These are phyloP conservation scores for Daldinia caldariorum DNA, from an alignment of 495 filamentous ascomycete species.

Conservation along the genomic window DNA sequence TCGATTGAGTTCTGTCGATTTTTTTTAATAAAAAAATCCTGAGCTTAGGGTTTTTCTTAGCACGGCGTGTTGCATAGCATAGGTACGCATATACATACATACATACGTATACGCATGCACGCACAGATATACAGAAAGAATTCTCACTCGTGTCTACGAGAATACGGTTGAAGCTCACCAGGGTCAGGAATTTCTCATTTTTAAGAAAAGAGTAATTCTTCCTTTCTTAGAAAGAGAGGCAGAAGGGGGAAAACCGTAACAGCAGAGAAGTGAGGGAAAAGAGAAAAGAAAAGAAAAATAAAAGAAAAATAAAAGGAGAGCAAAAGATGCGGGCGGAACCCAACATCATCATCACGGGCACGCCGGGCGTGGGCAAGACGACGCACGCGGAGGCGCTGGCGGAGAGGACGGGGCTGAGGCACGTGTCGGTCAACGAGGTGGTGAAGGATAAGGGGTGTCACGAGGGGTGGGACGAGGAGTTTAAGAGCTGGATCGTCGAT, in stretches of 20 bases:
- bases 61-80: no score
- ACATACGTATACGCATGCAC: no score
- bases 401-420: constrained; percentile 68
- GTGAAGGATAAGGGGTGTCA: constrained; percentile 86
- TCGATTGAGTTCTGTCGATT: no score
- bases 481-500: constrained; percentile 91
- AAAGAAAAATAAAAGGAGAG: constrained; percentile 29
- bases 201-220: no score
- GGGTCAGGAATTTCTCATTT: no score
- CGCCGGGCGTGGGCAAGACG: constrained; percentile 94
- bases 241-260: no score
- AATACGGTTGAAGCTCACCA: no score
- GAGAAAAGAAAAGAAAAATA: constrained; percentile 8
- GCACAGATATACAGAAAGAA: no score
- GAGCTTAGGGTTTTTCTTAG: no score
- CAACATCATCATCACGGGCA: constrained; percentile 95
- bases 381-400: constrained; percentile 85
- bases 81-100: no score
- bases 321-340: constrained; percentile 68
- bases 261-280: neutral
- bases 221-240: no score
- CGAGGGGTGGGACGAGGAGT: constrained; percentile 85
- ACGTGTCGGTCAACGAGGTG: constrained; percentile 88
- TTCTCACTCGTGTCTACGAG: neutral
- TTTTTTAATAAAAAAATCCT: no score